Conservation (phyloP, 768 basidiomycete genomes). For the Cubamyces sp. region DNA sequence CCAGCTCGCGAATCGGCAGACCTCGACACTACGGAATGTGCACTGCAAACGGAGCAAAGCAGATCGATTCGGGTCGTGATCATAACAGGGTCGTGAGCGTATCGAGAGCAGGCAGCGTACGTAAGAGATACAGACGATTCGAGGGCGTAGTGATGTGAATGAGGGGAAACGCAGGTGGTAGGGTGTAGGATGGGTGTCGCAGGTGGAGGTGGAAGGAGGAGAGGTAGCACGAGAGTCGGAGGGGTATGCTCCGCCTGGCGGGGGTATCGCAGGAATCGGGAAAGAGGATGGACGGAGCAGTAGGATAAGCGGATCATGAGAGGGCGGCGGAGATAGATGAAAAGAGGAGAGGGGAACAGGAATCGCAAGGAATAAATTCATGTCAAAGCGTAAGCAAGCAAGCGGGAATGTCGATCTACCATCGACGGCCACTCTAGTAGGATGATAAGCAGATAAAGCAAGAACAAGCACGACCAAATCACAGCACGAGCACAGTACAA, state of each 20-base stretch:
- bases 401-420: slow-evolving; percentile 10
- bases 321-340: not conserved
- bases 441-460: not conserved
- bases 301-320: not conserved
- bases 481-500: not conserved
- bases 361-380: slow-evolving; percentile 25
- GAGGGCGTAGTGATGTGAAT: not conserved
- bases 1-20: too few species aligned
- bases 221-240: not conserved
- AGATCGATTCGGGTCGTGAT: slow-evolving; percentile 19
- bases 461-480: not conserved
- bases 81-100: slow-evolving; percentile 29
- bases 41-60: not conserved
- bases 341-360: not conserved
- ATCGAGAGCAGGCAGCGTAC: slow-evolving; percentile 19
- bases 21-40: too few species aligned
- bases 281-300: not conserved
- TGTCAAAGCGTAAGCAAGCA: slow-evolving; percentile 6
- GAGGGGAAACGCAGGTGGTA: not conserved
- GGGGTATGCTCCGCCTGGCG: slow-evolving; percentile 6
- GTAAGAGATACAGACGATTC: slow-evolving; percentile 16
- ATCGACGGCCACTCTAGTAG: slow-evolving; percentile 20
- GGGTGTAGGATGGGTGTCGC: slow-evolving; percentile 11
- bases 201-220: not conserved
- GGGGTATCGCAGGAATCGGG: slow-evolving; percentile 1